Conservation (phyloP, 1,284 basidiomycete genomes). For the Thelephora terrestris region DNA sequence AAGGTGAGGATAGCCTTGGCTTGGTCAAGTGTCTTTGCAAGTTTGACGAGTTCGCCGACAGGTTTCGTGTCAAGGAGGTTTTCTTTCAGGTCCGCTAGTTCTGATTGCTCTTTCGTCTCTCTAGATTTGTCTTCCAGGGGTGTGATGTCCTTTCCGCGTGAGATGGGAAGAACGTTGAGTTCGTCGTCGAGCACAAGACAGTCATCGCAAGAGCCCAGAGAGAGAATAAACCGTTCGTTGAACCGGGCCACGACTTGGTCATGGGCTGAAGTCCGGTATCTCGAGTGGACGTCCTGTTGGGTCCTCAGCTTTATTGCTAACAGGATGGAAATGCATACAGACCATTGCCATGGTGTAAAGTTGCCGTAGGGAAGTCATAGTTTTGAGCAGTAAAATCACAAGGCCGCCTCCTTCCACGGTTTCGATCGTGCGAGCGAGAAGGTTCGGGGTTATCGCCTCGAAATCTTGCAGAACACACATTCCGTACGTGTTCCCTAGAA, state of each 20-base stretch:
- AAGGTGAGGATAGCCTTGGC: constrained; percentile 89
- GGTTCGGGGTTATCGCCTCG: constrained; percentile 96
- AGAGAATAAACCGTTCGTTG: constrained; percentile 97
- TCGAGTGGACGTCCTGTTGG: constrained; percentile 80
- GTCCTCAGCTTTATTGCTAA: not conserved
- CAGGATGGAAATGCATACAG: constrained; percentile 16
- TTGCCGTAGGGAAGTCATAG: constrained; percentile 90
- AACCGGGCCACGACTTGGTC: constrained; percentile 89
- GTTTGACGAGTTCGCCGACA: constrained; percentile 81
- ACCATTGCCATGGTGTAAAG: constrained; percentile 97
- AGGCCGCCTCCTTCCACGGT: constrained; percentile 97
- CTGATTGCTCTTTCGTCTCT: constrained; percentile 48
- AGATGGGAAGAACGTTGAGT: constrained; percentile 94
- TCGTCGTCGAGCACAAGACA: constrained; percentile 96
- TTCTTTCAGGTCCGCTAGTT: constrained; percentile 78
- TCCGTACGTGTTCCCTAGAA: constrained; percentile 95
- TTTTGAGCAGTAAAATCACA: constrained; percentile 87
- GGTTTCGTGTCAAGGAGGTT: constrained; percentile 80
- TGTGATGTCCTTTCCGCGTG: constrained; percentile 89
- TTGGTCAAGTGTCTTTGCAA: constrained; percentile 92
- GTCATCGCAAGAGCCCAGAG: constrained; percentile 82
- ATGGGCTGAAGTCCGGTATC: constrained; percentile 88
- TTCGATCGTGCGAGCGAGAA: constrained; percentile 95
- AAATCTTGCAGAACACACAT: constrained; percentile 99
- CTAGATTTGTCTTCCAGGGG: constrained; percentile 51